Conservation (phyloP, 352 stramenopile genomes). For the Thraustochytrium sp. region DNA sequence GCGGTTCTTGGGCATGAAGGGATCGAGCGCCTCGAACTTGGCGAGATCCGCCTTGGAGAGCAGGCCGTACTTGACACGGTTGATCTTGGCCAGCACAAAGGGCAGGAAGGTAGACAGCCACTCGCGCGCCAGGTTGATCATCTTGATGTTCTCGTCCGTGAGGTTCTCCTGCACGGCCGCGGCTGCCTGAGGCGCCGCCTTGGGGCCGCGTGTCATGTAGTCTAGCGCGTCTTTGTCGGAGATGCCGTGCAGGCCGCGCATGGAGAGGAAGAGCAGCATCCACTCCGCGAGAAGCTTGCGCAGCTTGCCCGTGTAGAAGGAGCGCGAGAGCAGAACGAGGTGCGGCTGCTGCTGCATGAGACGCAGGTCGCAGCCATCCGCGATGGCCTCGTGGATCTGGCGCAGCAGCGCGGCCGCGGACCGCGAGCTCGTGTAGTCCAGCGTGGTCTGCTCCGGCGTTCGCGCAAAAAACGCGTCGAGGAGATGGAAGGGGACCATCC, state of each 20-base stretch:
- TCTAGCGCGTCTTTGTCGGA: conserved; percentile 28
- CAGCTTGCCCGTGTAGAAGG: conserved; percentile 72
- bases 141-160: conserved; percentile 71
- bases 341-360: conserved; percentile 76
- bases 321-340: conserved; percentile 75
- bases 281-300: conserved; percentile 68
- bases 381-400: conserved; percentile 62
- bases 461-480: conserved; percentile 66
- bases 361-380: conserved; percentile 64
- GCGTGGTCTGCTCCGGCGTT: neutral
- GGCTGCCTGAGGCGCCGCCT: neutral
- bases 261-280: conserved; percentile 65
- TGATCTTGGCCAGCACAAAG: conserved; percentile 97
- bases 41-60: conserved; percentile 97
- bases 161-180: conserved; percentile 31
- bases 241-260: conserved; percentile 14
- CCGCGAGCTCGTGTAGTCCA: neutral
- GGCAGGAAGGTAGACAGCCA: conserved; percentile 94
- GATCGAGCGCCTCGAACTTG: conserved; percentile 85
- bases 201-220: conserved; percentile 10
- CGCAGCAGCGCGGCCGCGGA: conserved; percentile 49
- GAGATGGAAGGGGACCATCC: conserved; percentile 76
- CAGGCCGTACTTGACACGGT: conserved; percentile 96
- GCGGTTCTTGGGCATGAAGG: conserved; percentile 79
- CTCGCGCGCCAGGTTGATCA: conserved; percentile 95